Evolutionary conservation across 1,284 basidiomycete species (phyloP), one percentile per base, ranked within the genome.

Genomic region (Hemileia vastatrix): DNA sequence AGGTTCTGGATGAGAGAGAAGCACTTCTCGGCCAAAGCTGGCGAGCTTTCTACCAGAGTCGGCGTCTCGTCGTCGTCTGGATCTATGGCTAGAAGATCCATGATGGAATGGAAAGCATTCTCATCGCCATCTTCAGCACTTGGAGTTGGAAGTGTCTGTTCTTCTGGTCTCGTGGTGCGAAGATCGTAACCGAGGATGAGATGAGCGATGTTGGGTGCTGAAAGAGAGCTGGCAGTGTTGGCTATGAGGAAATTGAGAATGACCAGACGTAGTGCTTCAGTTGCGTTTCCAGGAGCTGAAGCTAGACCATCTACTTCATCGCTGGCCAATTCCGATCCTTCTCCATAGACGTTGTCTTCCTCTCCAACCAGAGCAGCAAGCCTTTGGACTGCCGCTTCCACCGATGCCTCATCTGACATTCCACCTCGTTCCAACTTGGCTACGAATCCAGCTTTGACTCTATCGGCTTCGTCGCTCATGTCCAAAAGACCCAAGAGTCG

Each of bases 171-270:
- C 69, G 80, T 77, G 0, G 86, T 72, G 8, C 77, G 72, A 65
- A 80, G 72, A 66, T 81, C 87, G 72, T 92, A 88, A 2, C 83
- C 83, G 36, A 97, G 81, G 6, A 98, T 78, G 76, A 90, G 87
- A 77, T 97, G 90, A 0, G 88, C 87, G 40, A 96, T 73, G 70
- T 93, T 95, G 13, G 93, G 90, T 63, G 85, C 88, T 0, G 84
- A 76, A 6, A 81, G 77, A 47, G 80, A 80, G 0, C 77, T 73
- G n/a, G 82, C 77, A 0, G 91, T 93, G 65, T 87, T 87, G 59
- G 83, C 83, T 48, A 91, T 83, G 63, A 98, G 79, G 8, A 98
- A 79, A 67, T 94, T 87, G 54, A 97, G 82, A 15, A 90, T 85
- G 0, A 87, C 83, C 1, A 86, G 77, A 33, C 88, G 80, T 51